phyloP scores from a whole-genome alignment of 441 rosid genomes.

The Pelargonium cotyledonis region DNA sequence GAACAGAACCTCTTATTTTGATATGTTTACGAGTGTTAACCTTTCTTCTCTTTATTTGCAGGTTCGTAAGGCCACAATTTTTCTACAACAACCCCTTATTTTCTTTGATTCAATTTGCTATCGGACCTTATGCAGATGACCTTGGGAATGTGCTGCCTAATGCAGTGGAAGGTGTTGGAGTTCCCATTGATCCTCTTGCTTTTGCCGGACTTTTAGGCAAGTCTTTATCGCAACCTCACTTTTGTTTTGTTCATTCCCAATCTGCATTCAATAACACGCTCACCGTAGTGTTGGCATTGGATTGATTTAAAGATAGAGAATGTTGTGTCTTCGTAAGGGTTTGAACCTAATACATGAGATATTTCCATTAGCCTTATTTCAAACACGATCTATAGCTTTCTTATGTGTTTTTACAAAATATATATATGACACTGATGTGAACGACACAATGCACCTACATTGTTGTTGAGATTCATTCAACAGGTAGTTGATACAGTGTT shows the following conservation, averaged over 20 bases:
- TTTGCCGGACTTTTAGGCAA: slow-evolving; percentile 90
- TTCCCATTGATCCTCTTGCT: slow-evolving; percentile 87
- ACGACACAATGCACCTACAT: no score
- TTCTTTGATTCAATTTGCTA: slow-evolving; percentile 67
- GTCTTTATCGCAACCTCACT: neutral
- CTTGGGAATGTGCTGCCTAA: slow-evolving; percentile 85
- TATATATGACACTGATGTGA: no score
- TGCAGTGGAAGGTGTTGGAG: slow-evolving; percentile 87
- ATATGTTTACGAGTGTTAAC: neutral
- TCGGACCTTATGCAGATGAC: slow-evolving; percentile 84
- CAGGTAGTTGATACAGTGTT: no score
- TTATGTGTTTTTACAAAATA: no score
- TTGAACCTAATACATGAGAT: no score
- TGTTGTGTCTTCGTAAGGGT: no score
- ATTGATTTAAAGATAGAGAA: no score
- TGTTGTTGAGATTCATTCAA: no score
- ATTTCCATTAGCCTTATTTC: no score
- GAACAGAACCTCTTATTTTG: neutral
- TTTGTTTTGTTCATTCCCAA: neutral
- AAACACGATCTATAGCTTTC: no score
- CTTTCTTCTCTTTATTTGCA: slow-evolving; percentile 21
- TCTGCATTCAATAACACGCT: neutral
- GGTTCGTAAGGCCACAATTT: slow-evolving; percentile 87
- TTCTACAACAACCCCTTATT: slow-evolving; percentile 78
- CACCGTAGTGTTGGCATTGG: no score